These are phyloP conservation scores for Eucalyptus rudis DNA, from an alignment of 345 rosid species.

Conservation along the genomic window DNA sequence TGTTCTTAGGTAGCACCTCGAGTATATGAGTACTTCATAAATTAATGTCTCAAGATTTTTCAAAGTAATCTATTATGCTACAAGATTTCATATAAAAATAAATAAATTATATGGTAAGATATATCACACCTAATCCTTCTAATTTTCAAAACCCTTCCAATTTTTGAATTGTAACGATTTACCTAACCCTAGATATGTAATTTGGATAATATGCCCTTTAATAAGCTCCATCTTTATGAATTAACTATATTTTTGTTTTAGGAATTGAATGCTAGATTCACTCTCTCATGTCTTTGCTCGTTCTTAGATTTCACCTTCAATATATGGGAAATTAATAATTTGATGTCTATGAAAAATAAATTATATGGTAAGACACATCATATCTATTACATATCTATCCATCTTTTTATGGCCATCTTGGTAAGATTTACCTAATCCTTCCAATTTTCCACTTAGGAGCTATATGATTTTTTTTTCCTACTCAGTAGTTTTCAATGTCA, in stretches of 20 bases:
- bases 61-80: too few species aligned
- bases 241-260: too few species aligned
- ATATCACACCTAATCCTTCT: neutral
- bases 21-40: too few species aligned
- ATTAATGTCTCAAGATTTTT: too few species aligned
- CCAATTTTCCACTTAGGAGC: neutral
- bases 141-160: neutral
- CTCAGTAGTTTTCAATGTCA: neutral
- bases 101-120: neutral
- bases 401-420: neutral
- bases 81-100: too few species aligned
- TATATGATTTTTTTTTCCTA: neutral
- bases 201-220: neutral
- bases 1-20: neutral
- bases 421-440: neutral
- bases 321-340: neutral
- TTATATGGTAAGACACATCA: neutral
- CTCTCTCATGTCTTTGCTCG: neutral
- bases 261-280: neutral
- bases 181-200: neutral
- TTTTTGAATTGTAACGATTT: neutral
- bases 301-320: neutral
- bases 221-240: neutral
- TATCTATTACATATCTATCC: too few species aligned
- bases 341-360: neutral